Conservation (phyloP, 371 early-diverging fungal genomes). For the Globomyces sp. region DNA sequence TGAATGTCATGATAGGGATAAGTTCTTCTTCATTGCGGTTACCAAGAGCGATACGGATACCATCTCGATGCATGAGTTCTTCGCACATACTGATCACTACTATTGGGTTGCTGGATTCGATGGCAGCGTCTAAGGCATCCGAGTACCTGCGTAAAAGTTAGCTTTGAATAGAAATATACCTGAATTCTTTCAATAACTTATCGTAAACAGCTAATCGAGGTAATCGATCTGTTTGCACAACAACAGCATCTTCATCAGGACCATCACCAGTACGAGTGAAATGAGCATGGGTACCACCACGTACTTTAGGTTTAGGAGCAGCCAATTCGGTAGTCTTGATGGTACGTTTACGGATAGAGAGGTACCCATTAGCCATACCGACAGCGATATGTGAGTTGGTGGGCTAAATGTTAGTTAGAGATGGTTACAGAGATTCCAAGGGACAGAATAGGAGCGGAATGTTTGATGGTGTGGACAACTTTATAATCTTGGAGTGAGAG, state of each 20-base stretch:
- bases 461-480: slow-evolving; percentile 82
- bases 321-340: slow-evolving; percentile 42
- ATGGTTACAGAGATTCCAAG: slow-evolving; percentile 62
- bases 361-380: slow-evolving; percentile 89
- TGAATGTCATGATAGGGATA: slow-evolving; percentile 76
- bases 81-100: slow-evolving; percentile 70
- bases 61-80: slow-evolving; percentile 86
- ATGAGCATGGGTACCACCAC: slow-evolving; percentile 54
- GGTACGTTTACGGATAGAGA: slow-evolving; percentile 81
- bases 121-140: slow-evolving; percentile 79
- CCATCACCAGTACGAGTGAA: slow-evolving; percentile 65
- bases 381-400: slow-evolving; percentile 84
- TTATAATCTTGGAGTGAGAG: slow-evolving; percentile 82
- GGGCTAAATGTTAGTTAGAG: slow-evolving; percentile 2
- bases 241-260: slow-evolving; percentile 23
- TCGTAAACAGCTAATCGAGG: slow-evolving; percentile 75
- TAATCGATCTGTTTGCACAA: slow-evolving; percentile 43
- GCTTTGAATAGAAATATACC: slow-evolving; percentile 47
- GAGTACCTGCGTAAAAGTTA: slow-evolving; percentile 19
- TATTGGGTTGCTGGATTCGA: slow-evolving; percentile 28
- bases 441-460: slow-evolving; percentile 83
- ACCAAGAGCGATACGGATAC: slow-evolving; percentile 71
- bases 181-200: slow-evolving; percentile 71
- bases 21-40: slow-evolving; percentile 85
- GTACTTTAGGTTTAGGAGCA: slow-evolving; percentile 7